Evolutionary conservation across 2,329 filamentous ascomycete genomes (phyloP).

Genomic region (Stemphylium vesicarium): DNA sequence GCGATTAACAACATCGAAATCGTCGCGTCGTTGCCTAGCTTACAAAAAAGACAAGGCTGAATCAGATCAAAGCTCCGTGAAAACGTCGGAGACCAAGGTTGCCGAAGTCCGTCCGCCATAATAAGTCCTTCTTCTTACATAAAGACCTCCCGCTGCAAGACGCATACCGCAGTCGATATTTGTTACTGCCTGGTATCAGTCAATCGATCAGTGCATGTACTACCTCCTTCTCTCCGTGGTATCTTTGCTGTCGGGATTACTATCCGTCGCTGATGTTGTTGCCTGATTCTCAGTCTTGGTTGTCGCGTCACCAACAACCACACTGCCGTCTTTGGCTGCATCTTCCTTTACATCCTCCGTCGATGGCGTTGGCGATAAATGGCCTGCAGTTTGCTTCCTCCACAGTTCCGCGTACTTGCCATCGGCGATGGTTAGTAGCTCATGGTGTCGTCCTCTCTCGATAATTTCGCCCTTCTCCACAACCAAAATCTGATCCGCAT

Average conservation of each 20-base stretch:
- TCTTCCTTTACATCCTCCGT: constrained; percentile 25
- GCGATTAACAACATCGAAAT: too few relatives aligned
- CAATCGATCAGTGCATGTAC: too few relatives aligned
- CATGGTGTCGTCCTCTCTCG: constrained; percentile 79
- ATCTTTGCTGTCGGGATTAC: constrained; percentile 15
- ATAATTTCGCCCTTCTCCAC: constrained; percentile 76
- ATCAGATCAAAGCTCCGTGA: too few relatives aligned
- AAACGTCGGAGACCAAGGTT: too few relatives aligned
- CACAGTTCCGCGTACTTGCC: constrained; percentile 86
- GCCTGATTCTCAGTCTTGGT: constrained; percentile 29
- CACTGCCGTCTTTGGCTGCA: constrained; percentile 8
- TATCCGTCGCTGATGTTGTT: constrained; percentile 22
- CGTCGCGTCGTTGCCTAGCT: too few relatives aligned
- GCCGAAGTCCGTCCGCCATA: too few relatives aligned
- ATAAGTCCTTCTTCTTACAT: too few relatives aligned
- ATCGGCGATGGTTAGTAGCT: constrained; percentile 68
- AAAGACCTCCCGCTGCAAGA: too few relatives aligned
- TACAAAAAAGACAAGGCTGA: too few relatives aligned
- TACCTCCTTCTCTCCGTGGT: not conserved
- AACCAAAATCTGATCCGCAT: constrained; percentile 84
- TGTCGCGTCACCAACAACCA: constrained; percentile 33
- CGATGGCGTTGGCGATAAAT: constrained; percentile 27
- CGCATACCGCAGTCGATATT: too few relatives aligned
- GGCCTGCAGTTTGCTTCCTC: constrained; percentile 72
- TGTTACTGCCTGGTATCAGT: too few relatives aligned